Base-by-base conservation (phyloP, 2,329 filamentous ascomycete species). In the Microascus cirrosus region DNA sequence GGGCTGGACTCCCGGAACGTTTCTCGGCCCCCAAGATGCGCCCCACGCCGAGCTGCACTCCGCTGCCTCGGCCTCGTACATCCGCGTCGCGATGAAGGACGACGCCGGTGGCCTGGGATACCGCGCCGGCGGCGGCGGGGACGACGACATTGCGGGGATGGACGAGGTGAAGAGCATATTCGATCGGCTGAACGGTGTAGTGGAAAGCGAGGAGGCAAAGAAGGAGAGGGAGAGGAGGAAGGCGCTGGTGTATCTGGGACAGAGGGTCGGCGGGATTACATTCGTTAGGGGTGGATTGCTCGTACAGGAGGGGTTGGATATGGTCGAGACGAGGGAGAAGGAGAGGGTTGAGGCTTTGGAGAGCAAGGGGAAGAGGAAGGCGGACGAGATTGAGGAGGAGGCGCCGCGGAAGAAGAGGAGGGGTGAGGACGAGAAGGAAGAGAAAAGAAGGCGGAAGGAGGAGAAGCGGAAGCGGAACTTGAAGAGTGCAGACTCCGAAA, bases 81-180 rank as follows among this genome's bases (percentile, higher is more conserved):
- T 97, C 65, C 86, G 87, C 60, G 89, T 95, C 45, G 74, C 84
- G 34, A 73, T 96, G 62, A 96, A 96, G 68, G 92, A 97, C 67
- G 91, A 97, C 69, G 95, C 86, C 65, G 82, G 95, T 51, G 94
- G 94, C 2, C 77, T 99, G 51, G 94, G 94, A 34, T 94, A 92
- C 62, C 87, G 87, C 69, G 50, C 61, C 5, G 61, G 61, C 35
- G 58, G 58, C 18, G 86, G 86, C 58, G 84, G 83, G 65, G 85
- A 86, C 63, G 85, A 90, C 63, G 83, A 89, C 67, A 83, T 90
- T 62, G 95, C 93, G 24, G 94, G 93, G 0, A 78, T 97, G 42
- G 89, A 92, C 67, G 87, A 86, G 20, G 90, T 97, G 64, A 89
- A 92, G 67, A 89, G 90, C 62, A 75, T 99, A 4, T 76, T 99